phyloP scores from a whole-genome alignment of 805 yeast genomes.

The Wickerhamiella dianesei region DNA sequence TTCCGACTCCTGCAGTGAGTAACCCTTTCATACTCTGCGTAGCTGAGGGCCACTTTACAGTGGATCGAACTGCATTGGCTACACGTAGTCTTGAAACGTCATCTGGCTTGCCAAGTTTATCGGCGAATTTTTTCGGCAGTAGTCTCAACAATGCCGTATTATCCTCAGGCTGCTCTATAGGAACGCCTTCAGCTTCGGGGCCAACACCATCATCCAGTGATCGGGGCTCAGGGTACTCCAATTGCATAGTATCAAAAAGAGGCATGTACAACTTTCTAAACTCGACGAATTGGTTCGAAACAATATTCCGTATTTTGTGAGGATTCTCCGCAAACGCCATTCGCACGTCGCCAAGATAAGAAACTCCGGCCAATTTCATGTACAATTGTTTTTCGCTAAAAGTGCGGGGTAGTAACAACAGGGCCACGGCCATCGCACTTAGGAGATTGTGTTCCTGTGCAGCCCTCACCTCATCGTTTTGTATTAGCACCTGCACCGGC shows the following conservation, averaged over 20 bases:
- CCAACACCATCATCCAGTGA: slow-evolving; percentile 12
- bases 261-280: slow-evolving; percentile 71
- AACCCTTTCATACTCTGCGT: slow-evolving; percentile 73
- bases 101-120: slow-evolving; percentile 25
- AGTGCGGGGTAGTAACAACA: slow-evolving; percentile 36
- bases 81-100: slow-evolving; percentile 14
- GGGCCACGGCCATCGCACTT: slow-evolving; percentile 60
- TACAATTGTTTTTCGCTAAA: slow-evolving; percentile 57
- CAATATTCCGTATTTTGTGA: slow-evolving; percentile 73
- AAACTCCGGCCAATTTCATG: slow-evolving; percentile 60
- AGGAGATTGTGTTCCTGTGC: slow-evolving; percentile 46
- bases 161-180: slow-evolving; percentile 23
- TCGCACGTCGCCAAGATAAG: slow-evolving; percentile 85
- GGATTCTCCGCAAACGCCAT: slow-evolving; percentile 86
- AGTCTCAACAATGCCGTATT: slow-evolving; percentile 31
- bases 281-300: slow-evolving; percentile 52
- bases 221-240: slow-evolving; percentile 18
- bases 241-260: slow-evolving; percentile 33
- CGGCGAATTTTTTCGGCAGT: slow-evolving; percentile 39
- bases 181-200: slow-evolving; percentile 18
- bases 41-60: slow-evolving; percentile 56
- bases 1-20: slow-evolving; percentile 58
- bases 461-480: slow-evolving; percentile 19
- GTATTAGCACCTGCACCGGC: slow-evolving; percentile 68
- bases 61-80: slow-evolving; percentile 35